Percentiles rank a stretch among this genome's conserved stretches.
Evolutionary conservation across 1,284 basidiomycete genomes (phyloP).

Genomic region (Ustilago curta): DNA sequence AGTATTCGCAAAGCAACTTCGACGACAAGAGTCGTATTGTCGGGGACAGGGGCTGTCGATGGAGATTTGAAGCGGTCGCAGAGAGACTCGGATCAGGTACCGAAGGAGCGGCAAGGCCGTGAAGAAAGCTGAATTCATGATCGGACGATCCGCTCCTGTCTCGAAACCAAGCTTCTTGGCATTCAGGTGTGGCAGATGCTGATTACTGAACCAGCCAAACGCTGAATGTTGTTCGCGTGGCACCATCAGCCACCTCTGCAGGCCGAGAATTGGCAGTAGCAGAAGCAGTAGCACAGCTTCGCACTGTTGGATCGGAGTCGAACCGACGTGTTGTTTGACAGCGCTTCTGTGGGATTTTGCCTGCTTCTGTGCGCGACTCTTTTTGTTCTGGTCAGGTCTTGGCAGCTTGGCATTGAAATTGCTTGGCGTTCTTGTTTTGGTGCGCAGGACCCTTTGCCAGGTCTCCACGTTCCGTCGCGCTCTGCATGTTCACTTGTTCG

Average conservation of each 20-base stretch:
- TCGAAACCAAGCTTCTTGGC: constrained; percentile 41
- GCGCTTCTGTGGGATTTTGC: constrained; percentile 3
- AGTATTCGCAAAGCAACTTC: too few relatives aligned
- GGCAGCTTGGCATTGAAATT: constrained; percentile 21
- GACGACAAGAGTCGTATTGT: too few relatives aligned
- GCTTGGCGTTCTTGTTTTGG: constrained; percentile 15
- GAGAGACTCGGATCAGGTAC: neutral
- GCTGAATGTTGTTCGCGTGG: neutral
- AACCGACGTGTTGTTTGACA: constrained; percentile 1
- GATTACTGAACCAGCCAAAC: neutral
- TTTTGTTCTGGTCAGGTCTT: constrained; percentile 22
- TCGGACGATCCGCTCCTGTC: constrained; percentile 7
- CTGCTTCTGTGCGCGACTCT: neutral
- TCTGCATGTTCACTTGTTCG: neutral
- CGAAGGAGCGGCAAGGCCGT: neutral
- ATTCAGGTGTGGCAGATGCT: constrained; percentile 4
- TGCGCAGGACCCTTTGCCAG: constrained; percentile 10
- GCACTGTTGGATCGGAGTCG: constrained; percentile 12
- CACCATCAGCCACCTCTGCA: constrained; percentile 6
- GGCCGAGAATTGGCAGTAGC: neutral
- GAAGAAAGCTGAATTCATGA: neutral
- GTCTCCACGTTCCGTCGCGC: neutral
- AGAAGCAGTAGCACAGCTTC: constrained; percentile 1
- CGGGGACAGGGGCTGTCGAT: too few relatives aligned
- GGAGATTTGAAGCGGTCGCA: neutral